Evolutionary conservation across 2,329 filamentous ascomycete genomes (phyloP).

Genomic region (Huntiella bhutanensis): DNA sequence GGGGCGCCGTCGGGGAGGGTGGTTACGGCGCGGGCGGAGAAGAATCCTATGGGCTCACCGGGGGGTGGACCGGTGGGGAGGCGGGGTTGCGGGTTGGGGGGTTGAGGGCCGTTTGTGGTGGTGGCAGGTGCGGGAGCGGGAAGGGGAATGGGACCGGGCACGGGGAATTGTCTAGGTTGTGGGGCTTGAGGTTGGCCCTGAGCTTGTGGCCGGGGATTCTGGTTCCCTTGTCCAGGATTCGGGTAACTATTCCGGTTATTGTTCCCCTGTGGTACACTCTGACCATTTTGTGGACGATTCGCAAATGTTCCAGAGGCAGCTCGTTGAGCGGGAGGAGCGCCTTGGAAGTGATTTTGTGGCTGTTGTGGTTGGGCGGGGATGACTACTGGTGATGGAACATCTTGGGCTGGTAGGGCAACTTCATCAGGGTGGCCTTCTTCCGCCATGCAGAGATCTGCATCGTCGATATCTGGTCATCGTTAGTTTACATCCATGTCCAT

Average conservation of each 20-base stretch:
- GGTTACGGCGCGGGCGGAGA: slow-evolving; percentile 48
- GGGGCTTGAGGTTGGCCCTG: background rate
- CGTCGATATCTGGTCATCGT: slow-evolving; percentile 43
- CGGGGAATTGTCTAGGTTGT: background rate
- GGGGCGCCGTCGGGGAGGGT: slow-evolving; percentile 28
- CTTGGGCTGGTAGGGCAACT: slow-evolving; percentile 32
- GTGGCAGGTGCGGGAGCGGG: background rate
- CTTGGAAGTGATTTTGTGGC: slow-evolving; percentile 8
- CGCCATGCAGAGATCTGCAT: slow-evolving; percentile 53
- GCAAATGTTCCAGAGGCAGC: slow-evolving; percentile 3
- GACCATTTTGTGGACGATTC: background rate
- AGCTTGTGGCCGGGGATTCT: too few relatives aligned
- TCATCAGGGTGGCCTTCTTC: slow-evolving; percentile 61
- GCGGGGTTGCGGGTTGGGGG: slow-evolving; percentile 16
- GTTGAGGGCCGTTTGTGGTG: background rate
- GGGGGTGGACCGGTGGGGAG: slow-evolving; percentile 15
- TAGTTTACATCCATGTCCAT: background rate
- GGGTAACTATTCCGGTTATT: background rate
- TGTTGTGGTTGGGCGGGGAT: background rate
- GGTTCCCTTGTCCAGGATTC: too few relatives aligned
- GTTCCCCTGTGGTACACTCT: background rate
- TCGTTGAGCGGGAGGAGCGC: background rate
- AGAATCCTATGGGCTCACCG: slow-evolving; percentile 39
- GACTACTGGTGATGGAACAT: background rate
- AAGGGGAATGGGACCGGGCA: background rate